phyloP scores from a whole-genome alignment of 139 green algal genomes.

The Chlamydomonas asymmetrica region DNA sequence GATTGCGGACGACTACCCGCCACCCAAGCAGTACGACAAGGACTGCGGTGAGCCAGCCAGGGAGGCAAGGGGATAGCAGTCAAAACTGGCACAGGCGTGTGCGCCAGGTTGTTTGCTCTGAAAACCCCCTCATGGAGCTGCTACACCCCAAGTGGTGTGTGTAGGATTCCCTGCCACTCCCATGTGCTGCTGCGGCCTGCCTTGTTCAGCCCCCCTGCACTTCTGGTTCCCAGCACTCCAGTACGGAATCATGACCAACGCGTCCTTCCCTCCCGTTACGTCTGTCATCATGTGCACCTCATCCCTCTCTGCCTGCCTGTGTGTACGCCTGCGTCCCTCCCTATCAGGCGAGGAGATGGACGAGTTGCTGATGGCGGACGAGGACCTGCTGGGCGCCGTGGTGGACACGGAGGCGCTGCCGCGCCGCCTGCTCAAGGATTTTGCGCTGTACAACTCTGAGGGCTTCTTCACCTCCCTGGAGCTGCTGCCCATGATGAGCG shows the following conservation, averaged over 20 bases:
- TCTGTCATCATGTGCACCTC: too few species aligned
- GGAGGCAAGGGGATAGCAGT: too few species aligned
- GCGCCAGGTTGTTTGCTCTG: too few species aligned
- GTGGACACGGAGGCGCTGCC: constrained; percentile 71
- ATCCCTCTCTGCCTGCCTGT: not conserved
- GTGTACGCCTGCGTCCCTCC: not conserved
- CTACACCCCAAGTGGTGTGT: too few species aligned
- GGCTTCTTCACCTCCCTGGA: constrained; percentile 83
- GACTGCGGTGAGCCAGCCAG: constrained; percentile 20
- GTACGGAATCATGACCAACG: too few species aligned
- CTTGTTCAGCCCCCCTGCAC: not conserved
- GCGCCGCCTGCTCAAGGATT: constrained; percentile 71
- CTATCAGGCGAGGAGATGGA: constrained; percentile 46
- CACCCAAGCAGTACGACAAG: constrained; percentile 80
- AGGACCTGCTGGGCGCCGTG: constrained; percentile 59
- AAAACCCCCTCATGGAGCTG: too few species aligned
- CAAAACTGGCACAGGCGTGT: too few species aligned
- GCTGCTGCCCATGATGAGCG: constrained; percentile 87
- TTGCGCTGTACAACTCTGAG: constrained; percentile 80
- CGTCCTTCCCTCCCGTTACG: too few species aligned
- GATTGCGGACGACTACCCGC: constrained; percentile 95
- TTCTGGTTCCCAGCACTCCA: not conserved
- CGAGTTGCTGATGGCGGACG: constrained; percentile 59
- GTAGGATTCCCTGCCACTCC: too few species aligned
- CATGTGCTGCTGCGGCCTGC: not conserved